These are phyloP conservation scores for Xenosphaeropsis pyriputrescens DNA, from an alignment of 2,329 filamentous ascomycete species.

Conservation along the genomic window DNA sequence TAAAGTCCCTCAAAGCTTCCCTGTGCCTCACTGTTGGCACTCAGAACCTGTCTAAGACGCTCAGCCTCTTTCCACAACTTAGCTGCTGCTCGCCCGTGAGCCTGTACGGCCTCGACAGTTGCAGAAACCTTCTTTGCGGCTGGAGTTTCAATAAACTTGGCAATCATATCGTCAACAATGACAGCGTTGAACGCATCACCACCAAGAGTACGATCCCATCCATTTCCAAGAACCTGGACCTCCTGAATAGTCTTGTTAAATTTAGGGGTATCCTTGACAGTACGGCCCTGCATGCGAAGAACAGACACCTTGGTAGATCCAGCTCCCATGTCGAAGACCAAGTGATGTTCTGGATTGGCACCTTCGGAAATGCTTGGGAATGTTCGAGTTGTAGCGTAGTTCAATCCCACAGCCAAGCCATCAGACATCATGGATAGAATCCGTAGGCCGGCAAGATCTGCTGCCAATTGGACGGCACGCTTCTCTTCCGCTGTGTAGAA, in stretches of 20 bases:
- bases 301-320: constrained; percentile 86
- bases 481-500: constrained; percentile 89
- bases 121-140: constrained; percentile 51
- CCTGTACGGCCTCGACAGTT: constrained; percentile 46
- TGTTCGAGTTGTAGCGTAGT: constrained; percentile 84
- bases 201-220: constrained; percentile 82
- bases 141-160: constrained; percentile 59
- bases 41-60: constrained; percentile 74
- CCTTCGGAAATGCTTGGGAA: constrained; percentile 77
- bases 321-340: constrained; percentile 96
- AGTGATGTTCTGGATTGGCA: constrained; percentile 75
- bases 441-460: constrained; percentile 75
- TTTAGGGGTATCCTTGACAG: constrained; percentile 80
- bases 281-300: constrained; percentile 75
- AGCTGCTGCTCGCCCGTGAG: constrained; percentile 71
- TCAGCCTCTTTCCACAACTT: constrained; percentile 92
- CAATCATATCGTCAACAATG: constrained; percentile 79
- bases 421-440: constrained; percentile 78
- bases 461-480: constrained; percentile 70
- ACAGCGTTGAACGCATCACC: constrained; percentile 80
- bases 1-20: constrained; percentile 79
- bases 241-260: constrained; percentile 97
- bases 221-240: constrained; percentile 72
- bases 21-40: constrained; percentile 74
- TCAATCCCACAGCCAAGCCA: constrained; percentile 80